Base-by-base conservation (phyloP, 2,329 filamentous ascomycete species). In the Lecanicillium sp. region DNA sequence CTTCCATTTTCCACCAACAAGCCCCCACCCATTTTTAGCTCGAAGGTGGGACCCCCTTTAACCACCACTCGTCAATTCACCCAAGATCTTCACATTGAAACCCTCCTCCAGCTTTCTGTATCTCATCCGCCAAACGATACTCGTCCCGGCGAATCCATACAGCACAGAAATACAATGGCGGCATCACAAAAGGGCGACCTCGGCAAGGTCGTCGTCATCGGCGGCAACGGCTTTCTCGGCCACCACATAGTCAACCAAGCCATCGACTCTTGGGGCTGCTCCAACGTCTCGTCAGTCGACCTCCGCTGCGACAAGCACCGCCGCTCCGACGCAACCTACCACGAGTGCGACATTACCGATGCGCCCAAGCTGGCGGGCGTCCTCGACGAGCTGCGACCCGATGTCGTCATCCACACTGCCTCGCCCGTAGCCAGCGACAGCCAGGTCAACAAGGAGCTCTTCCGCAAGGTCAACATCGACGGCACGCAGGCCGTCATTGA, bases 341-440 rank as follows among this genome's bases (percentile, higher is more conserved):
- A 77, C 58, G 79, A 87, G 50, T 83, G 78, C 56, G 84, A 90
- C 61, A 87, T 92, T 57, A 88, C 84, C 39, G 78, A 84, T 45
- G 55, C 65, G 14, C 67, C 69, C 39, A 70, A 70, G 44, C 70
- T 92, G 46, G 58, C 73, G 29, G 65, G 70, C 28, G 64, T 86
- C 32, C 79, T 96, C 51, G 60, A 70, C 22, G 67, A 77, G 46
- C 70, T 80, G 39, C 75, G 73, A 51, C 89, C 90, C 15, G 80
- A 88, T 55, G 76, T 94, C 12, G 86, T 98, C 37, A 82, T 96
- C 53, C 90, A 98, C 63, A 94, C 89, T 3, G 92, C 90, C 15
- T 85, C 81, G 25, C 85, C 85, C 29, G 61, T 70, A 17, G 70
- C 67, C 56, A 65, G 73, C 62, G 60, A 59, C 53, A 53, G 68